A percentile compares a stretch with the other conserved stretches of the same genome.
Conservation (phyloP, 1,284 basidiomycete genomes). For the Vanrija sp. region DNA sequence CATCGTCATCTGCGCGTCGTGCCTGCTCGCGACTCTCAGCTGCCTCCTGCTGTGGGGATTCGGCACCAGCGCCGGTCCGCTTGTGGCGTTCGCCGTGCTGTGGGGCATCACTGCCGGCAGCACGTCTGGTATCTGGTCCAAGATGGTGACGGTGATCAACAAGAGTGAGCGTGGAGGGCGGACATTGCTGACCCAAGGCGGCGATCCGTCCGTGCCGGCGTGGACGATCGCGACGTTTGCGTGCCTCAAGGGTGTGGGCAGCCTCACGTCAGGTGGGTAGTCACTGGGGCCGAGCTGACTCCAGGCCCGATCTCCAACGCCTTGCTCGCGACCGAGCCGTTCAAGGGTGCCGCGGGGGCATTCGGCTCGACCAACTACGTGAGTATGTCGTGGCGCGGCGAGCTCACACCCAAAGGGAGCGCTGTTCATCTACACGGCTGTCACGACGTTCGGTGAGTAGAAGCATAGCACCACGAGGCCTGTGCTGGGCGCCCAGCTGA, state of each 20-base stretch:
- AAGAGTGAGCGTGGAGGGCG: slow-evolving; percentile 15
- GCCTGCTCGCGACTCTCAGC: slow-evolving; percentile 29
- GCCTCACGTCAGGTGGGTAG: slow-evolving; percentile 29
- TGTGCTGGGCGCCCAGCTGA: no score
- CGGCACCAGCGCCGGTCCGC: slow-evolving; percentile 25
- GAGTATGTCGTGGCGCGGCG: neutral
- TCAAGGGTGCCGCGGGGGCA: slow-evolving; percentile 20
- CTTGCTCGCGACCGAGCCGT: slow-evolving; percentile 14
- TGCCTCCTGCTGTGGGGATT: slow-evolving; percentile 48
- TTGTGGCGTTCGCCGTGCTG: slow-evolving; percentile 29
- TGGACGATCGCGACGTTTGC: slow-evolving; percentile 37
- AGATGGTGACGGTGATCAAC: slow-evolving; percentile 29
- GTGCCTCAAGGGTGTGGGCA: slow-evolving; percentile 38
- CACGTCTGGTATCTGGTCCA: slow-evolving; percentile 33
- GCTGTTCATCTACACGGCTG: no score
- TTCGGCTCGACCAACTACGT: slow-evolving; percentile 29
- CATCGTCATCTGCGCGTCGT: slow-evolving; percentile 33
- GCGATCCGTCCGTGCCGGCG: slow-evolving; percentile 32
- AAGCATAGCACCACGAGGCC: no score
- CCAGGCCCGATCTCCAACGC: slow-evolving; percentile 31
- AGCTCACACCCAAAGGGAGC: no score
- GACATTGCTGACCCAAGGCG: slow-evolving; percentile 13
- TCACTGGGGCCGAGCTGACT: neutral
- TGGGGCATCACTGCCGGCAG: slow-evolving; percentile 33
- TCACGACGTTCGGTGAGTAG: no score